Percentiles rank a stretch among this genome's conserved stretches.
Conservation (phyloP, 768 basidiomycete species). For the Suillus alpinus region DNA sequence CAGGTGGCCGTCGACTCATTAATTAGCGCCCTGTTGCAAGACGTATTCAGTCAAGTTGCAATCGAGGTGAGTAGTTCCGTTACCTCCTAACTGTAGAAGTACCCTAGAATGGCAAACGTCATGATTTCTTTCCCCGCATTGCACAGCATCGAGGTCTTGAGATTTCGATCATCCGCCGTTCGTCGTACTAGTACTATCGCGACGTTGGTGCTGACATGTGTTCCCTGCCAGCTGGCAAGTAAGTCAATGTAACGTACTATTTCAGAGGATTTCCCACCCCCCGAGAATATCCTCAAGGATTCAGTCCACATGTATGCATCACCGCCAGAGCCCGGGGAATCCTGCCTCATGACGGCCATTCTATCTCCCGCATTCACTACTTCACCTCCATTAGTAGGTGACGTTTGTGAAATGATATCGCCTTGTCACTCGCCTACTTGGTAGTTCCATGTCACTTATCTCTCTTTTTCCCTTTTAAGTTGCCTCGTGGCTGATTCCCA, state of each 20-base stretch:
- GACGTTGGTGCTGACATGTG: not conserved
- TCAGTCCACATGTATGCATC: not conserved
- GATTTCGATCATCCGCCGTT: not conserved
- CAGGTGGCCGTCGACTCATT: conserved; percentile 1
- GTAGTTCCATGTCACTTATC: not conserved
- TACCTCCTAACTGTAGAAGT: conserved; percentile 1
- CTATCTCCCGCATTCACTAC: not conserved
- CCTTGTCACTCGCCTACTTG: not conserved
- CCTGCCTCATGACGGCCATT: not conserved
- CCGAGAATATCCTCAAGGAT: not conserved
- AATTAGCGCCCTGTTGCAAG: not conserved
- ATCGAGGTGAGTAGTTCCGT: not conserved
- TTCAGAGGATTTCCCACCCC: not conserved
- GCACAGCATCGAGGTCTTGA: not conserved
- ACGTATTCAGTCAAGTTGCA: not conserved
- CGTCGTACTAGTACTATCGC: not conserved
- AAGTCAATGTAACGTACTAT: not conserved
- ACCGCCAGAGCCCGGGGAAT: not conserved
- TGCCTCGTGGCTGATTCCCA: conserved; percentile 2
- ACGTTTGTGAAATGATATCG: conserved; percentile 2
- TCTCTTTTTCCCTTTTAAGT: not conserved
- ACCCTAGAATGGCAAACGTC: not conserved
- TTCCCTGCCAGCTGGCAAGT: not conserved
- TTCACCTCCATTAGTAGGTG: conserved; percentile 3
- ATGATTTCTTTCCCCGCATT: not conserved